Percentiles rank a stretch among this genome's conserved stretches.
Evolutionary conservation across 208 protist species (phyloP).

Genomic region (Leishmania tropica): DNA sequence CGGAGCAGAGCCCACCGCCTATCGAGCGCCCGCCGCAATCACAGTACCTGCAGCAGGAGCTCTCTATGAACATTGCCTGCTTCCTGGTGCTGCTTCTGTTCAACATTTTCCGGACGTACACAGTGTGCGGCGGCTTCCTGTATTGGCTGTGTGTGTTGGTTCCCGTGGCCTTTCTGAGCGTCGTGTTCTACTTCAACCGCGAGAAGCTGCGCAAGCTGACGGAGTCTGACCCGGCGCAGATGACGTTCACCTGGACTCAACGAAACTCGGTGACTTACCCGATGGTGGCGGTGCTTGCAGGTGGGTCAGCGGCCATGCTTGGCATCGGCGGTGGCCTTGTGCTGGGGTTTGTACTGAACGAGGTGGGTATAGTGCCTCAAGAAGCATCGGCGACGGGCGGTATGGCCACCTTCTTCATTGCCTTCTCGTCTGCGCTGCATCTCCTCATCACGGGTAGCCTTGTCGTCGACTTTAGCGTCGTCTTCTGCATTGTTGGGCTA

Average conservation of each 20-base stretch:
- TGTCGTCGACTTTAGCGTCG: slow-evolving; percentile 57
- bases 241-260: slow-evolving; percentile 69
- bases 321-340: slow-evolving; percentile 88
- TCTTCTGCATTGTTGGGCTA: slow-evolving; percentile 71
- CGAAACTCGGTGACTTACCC: slow-evolving; percentile 61
- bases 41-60: slow-evolving; percentile 65
- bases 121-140: slow-evolving; percentile 43
- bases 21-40: slow-evolving; percentile 26
- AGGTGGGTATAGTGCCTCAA: slow-evolving; percentile 71
- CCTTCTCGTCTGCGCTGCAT: slow-evolving; percentile 61
- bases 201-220: slow-evolving; percentile 38
- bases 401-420: slow-evolving; percentile 83
- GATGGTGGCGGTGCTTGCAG: slow-evolving; percentile 70
- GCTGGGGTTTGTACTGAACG: slow-evolving; percentile 83
- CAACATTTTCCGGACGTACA: slow-evolving; percentile 52
- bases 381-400: slow-evolving; percentile 76
- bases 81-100: slow-evolving; percentile 74
- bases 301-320: slow-evolving; percentile 75
- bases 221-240: slow-evolving; percentile 19
- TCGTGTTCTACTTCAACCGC: slow-evolving; percentile 47
- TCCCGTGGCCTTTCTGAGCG: slow-evolving; percentile 35
- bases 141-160: slow-evolving; percentile 60
- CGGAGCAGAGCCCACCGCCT: neutral
- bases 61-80: slow-evolving; percentile 48
- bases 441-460: slow-evolving; percentile 62